Evolutionary conservation across 371 early-diverging fungal genomes (phyloP).

Genomic region (Mucor saturninus): DNA sequence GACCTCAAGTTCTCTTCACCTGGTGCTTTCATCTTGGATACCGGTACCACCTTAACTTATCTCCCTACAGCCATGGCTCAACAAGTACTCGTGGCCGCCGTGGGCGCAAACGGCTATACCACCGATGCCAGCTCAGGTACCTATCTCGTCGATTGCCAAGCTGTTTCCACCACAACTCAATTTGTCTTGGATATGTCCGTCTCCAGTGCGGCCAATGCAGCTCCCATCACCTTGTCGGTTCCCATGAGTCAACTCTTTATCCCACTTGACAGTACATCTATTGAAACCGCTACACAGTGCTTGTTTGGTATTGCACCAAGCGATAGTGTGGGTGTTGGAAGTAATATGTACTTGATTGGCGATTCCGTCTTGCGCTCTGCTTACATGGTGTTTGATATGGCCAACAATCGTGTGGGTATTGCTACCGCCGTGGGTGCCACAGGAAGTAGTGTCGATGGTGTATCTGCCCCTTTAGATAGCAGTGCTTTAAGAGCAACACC

Average conservation of each 20-base stretch:
- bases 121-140: conserved; percentile 29
- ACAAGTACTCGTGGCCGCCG: conserved; percentile 26
- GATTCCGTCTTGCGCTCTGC: conserved; percentile 43
- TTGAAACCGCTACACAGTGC: conserved; percentile 29
- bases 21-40: conserved; percentile 47
- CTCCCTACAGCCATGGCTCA: conserved; percentile 35
- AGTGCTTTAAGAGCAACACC: not conserved
- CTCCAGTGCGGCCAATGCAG: conserved; percentile 2
- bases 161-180: conserved; percentile 14
- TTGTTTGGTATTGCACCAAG: conserved; percentile 52
- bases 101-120: conserved; percentile 20
- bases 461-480: conserved; percentile 5
- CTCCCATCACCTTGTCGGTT: conserved; percentile 32
- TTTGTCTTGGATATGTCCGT: conserved; percentile 30
- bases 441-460: conserved; percentile 32
- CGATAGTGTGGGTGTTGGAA: conserved; percentile 8
- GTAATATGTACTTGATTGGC: conserved; percentile 37
- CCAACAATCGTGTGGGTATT: conserved; percentile 41
- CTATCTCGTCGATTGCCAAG: conserved; percentile 32
- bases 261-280: conserved; percentile 33
- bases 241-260: conserved; percentile 45
- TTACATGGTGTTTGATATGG: conserved; percentile 52
- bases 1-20: conserved; percentile 11
- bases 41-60: conserved; percentile 56
- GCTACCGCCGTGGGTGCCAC: conserved; percentile 38